Percentiles rank a stretch among this genome's conserved stretches.
These are phyloP conservation scores for Cystobasidiaceae sp. DNA, from an alignment of 1,284 basidiomycete species.

Conservation along the genomic window DNA sequence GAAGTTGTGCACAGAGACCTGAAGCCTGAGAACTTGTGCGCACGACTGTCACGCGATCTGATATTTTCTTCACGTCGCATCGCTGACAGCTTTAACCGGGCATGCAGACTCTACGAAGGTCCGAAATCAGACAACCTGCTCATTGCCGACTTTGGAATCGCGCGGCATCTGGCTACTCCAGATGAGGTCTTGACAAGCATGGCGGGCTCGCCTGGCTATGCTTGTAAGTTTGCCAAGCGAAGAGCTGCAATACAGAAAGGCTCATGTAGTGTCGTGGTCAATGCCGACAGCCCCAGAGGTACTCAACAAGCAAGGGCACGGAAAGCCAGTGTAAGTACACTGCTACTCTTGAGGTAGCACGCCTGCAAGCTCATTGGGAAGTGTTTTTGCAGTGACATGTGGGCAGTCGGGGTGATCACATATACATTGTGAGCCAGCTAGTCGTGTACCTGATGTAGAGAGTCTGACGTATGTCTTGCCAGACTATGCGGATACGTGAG, in stretches of 20 bases:
- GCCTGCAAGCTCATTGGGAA: too few species aligned
- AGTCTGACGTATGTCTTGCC: too few species aligned
- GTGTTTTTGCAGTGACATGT: neutral
- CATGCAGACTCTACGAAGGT: neutral
- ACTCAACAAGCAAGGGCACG: constrained; percentile 72
- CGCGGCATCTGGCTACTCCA: constrained; percentile 72
- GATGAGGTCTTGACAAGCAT: constrained; percentile 73
- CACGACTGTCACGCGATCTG: constrained; percentile 2
- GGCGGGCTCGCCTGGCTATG: constrained; percentile 89
- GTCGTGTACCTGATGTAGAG: too few species aligned
- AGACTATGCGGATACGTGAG: constrained; percentile 67
- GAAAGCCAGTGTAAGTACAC: constrained; percentile 75
- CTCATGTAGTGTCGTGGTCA: neutral
- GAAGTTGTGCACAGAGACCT: constrained; percentile 85
- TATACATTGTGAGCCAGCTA: constrained; percentile 52
- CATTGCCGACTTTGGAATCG: constrained; percentile 95
- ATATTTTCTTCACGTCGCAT: neutral
- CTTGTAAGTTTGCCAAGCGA: constrained; percentile 49
- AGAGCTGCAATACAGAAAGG: neutral
- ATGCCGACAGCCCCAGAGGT: constrained; percentile 59
- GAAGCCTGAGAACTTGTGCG: constrained; percentile 41
- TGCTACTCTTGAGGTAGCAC: too few species aligned
- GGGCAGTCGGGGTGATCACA: constrained; percentile 61
- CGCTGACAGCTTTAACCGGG: constrained; percentile 54
- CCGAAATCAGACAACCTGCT: constrained; percentile 60